Conservation (phyloP, 2,329 filamentous ascomycete genomes). For the Tolypocladium tropicale region DNA sequence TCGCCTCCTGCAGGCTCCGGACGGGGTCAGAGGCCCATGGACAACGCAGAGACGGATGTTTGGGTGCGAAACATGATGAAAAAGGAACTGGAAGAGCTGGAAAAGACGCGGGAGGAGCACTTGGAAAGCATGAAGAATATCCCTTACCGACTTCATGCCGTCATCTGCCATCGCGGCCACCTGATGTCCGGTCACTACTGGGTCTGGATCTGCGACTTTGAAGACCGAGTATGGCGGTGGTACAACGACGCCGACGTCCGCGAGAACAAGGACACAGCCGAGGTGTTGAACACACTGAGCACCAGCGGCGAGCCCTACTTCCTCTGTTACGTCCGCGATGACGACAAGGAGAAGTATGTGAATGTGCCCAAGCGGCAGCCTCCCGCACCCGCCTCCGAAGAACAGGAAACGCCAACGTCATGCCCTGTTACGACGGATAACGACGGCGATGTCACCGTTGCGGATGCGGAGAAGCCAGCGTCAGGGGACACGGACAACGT, state of each 20-base stretch:
- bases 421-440: slow-evolving; percentile 5
- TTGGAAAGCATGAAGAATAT: slow-evolving; percentile 47
- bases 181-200: slow-evolving; percentile 82
- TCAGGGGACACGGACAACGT: background rate
- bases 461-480: background rate
- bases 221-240: slow-evolving; percentile 71
- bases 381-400: slow-evolving; percentile 6
- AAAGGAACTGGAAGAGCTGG: slow-evolving; percentile 24
- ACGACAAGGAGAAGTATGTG: slow-evolving; percentile 45
- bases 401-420: slow-evolving; percentile 1
- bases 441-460: slow-evolving; percentile 14
- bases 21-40: slow-evolving; percentile 7
- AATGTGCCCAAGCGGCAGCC: slow-evolving; percentile 31
- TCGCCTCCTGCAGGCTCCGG: background rate
- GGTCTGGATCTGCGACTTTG: slow-evolving; percentile 92
- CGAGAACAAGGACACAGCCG: slow-evolving; percentile 51
- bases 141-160: slow-evolving; percentile 76
- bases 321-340: slow-evolving; percentile 70
- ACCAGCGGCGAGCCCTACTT: slow-evolving; percentile 70
- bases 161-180: slow-evolving; percentile 80
- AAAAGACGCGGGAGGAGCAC: slow-evolving; percentile 15
- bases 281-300: slow-evolving; percentile 60
- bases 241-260: slow-evolving; percentile 87
- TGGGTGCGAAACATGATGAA: slow-evolving; percentile 33
- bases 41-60: slow-evolving; percentile 13